Conservation (phyloP, 2,329 filamentous ascomycete species). For the Botryotinia convoluta region DNA sequence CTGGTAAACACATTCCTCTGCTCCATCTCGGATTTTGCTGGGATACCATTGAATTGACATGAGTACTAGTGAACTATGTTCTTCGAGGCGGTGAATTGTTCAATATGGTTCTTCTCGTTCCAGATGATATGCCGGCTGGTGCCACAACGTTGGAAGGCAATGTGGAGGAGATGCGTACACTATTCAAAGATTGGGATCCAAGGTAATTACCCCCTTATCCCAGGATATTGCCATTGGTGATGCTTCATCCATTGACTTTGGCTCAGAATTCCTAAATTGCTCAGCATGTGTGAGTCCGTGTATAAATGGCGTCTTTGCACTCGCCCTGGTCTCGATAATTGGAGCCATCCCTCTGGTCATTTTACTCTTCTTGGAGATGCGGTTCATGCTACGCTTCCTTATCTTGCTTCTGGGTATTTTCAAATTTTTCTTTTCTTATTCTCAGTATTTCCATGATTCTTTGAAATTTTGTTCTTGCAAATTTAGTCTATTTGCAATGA, state of each 20-base stretch:
- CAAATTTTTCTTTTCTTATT: neutral
- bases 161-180: slow-evolving; percentile 43
- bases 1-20: slow-evolving; percentile 29
- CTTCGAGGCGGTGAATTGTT: slow-evolving; percentile 45
- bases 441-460: neutral
- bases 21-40: neutral
- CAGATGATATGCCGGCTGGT: slow-evolving; percentile 39
- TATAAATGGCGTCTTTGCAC: slow-evolving; percentile 62
- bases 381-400: slow-evolving; percentile 63
- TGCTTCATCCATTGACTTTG: neutral
- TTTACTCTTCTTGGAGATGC: slow-evolving; percentile 63
- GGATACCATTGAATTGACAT: neutral
- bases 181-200: slow-evolving; percentile 47
- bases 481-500: neutral
- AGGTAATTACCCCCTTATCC: slow-evolving; percentile 15
- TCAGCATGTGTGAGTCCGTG: slow-evolving; percentile 55
- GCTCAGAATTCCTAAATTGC: slow-evolving; percentile 50
- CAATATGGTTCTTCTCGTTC: slow-evolving; percentile 48
- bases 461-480: fast-evolving
- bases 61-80: slow-evolving; percentile 43
- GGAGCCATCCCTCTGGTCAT: slow-evolving; percentile 54
- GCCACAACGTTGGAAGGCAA: slow-evolving; percentile 41
- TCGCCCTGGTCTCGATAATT: slow-evolving; percentile 52
- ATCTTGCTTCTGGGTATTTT: slow-evolving; percentile 47
- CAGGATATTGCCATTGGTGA: no score